Evolutionary conservation across 1,284 basidiomycete genomes (phyloP), one percentile per base, ranked within the genome.

Genomic region (Takashimella koratensis): DNA sequence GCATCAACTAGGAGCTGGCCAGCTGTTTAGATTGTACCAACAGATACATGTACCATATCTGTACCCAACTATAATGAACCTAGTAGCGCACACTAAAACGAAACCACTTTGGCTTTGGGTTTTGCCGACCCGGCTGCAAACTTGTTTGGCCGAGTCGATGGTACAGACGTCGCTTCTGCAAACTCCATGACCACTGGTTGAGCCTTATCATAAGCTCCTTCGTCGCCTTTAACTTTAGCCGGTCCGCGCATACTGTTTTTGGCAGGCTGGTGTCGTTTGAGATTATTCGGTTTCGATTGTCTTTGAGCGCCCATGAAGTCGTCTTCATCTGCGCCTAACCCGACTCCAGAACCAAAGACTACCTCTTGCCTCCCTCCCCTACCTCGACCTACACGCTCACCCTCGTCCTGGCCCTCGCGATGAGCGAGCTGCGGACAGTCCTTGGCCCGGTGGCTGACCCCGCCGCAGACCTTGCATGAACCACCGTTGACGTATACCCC

Each of bases 401-500:
- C 21, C 40, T 40, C 47, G 39, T 39, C 30, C 47, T 43, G 57
- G 53, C 36, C 57, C 54, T 47, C 53, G 50, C n/a, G n/a, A n/a
- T n/a, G n/a, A 23, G 51, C 40, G n/a, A 58, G 23, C 16, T 68
- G 69, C 13, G 75, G 75, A 70, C 93, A 97, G 72, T 95, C 84
- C 65, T 84, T 88, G 0, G 90, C 92, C 10, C 95, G 80, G 77
- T 96, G 93, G 1, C 84, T 82, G 3, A 86, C 92, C 48, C 87
- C 83, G 3, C 84, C 83, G 68, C 93, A 97, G 10, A 96, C 79
- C 68, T 92, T 95, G 70, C 93, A 97, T 54, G 80, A 82, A 2
- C 93, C 93, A 21, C 93, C 93, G 60, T 94, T 88, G 0, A 91
- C 90, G 67, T 96, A 97, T 24, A 96, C 81, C 1, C 93, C 92